Evolutionary conservation across 176 grass and related monocot species (phyloP).

Genomic region (Otatea glauca): DNA sequence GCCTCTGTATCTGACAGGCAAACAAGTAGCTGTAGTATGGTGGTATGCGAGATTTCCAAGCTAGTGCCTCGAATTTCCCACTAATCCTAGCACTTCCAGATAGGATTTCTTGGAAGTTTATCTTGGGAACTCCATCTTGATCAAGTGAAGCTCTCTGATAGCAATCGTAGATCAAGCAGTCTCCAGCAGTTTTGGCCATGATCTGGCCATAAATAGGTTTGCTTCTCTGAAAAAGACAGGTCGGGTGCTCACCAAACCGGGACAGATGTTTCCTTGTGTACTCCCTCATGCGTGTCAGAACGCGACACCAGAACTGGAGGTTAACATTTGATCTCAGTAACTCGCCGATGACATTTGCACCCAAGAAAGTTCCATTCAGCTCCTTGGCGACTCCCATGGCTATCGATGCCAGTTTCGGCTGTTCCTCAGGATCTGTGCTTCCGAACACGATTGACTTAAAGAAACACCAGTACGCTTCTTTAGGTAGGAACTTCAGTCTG

Average conservation of each 20-base stretch:
- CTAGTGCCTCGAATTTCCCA: not conserved
- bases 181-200: not conserved
- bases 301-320: not conserved
- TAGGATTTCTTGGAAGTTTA: not conserved
- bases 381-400: too few relatives aligned
- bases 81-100: not conserved
- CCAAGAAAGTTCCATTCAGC: not conserved
- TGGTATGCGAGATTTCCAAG: constrained; percentile 11
- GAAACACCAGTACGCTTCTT: constrained; percentile 27
- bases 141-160: not conserved
- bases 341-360: not conserved
- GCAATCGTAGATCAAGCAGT: not conserved
- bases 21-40: constrained; percentile 27
- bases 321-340: not conserved
- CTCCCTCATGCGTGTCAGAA: not conserved
- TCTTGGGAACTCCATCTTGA: not conserved
- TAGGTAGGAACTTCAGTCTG: not conserved
- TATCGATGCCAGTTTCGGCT: too few relatives aligned
- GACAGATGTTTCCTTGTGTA: not conserved
- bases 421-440: too few relatives aligned
- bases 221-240: not conserved
- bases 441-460: constrained; percentile 15
- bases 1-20: not conserved
- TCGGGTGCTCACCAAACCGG: not conserved
- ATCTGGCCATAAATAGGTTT: not conserved